Conservation (phyloP, 2,329 filamentous ascomycete genomes). For the Chaetomiaceae sp. region DNA sequence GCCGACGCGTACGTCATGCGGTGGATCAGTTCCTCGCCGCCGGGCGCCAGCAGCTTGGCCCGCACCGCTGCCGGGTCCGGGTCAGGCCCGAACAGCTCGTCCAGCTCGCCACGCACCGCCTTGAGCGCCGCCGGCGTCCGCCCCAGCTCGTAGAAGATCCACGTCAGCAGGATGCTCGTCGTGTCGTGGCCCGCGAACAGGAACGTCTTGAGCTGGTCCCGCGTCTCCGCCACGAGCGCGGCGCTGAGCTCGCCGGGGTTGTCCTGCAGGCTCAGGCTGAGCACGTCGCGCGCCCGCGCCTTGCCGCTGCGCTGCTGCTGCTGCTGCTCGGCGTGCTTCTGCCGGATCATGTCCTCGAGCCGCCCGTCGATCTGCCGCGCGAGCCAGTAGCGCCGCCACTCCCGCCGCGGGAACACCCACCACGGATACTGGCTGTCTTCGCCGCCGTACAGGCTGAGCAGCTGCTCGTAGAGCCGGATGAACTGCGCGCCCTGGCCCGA, state of each 20-base stretch:
- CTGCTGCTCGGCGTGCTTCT: slow-evolving; percentile 20
- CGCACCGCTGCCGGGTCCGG: slow-evolving; percentile 24
- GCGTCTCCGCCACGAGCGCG: slow-evolving; percentile 27
- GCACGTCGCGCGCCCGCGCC: slow-evolving; percentile 26
- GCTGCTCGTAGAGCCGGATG: slow-evolving; percentile 27
- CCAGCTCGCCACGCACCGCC: slow-evolving; percentile 31
- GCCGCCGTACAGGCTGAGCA: slow-evolving; percentile 24
- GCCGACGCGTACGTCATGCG: slow-evolving; percentile 32
- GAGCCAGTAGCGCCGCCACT: slow-evolving; percentile 19
- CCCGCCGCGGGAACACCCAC: slow-evolving; percentile 20
- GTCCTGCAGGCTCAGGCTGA: slow-evolving; percentile 30
- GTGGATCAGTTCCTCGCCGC: slow-evolving; percentile 28
- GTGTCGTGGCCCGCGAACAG: slow-evolving; percentile 39
- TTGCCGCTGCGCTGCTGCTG: neutral
- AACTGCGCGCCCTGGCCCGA: slow-evolving; percentile 26
- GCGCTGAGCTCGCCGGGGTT: slow-evolving; percentile 25
- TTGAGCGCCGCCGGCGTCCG: slow-evolving; percentile 26
- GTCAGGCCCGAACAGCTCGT: slow-evolving; percentile 30
- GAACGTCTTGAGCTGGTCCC: slow-evolving; percentile 35
- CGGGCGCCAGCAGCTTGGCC: slow-evolving; percentile 23
- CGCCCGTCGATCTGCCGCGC: slow-evolving; percentile 21
- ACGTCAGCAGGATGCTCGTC: slow-evolving; percentile 33
- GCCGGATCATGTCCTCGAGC: slow-evolving; percentile 23
- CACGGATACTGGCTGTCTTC: slow-evolving; percentile 18
- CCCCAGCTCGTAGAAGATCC: slow-evolving; percentile 34